phyloP scores from a whole-genome alignment of 1,284 basidiomycete species.

The Thelephora terrestris region DNA sequence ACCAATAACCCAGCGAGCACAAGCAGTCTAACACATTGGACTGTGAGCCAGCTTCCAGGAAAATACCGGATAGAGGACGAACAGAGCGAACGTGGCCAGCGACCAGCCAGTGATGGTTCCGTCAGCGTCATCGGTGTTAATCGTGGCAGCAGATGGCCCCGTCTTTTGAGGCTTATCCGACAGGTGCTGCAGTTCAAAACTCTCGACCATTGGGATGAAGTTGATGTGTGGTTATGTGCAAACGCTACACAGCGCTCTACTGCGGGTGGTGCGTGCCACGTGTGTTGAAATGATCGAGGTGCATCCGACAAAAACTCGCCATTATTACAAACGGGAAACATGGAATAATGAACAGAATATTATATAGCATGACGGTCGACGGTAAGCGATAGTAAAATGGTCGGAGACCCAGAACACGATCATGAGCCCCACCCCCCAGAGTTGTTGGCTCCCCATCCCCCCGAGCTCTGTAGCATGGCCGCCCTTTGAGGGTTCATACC shows the following conservation, averaged over 20 bases:
- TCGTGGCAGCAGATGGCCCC: no score
- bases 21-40: slow-evolving; percentile 25
- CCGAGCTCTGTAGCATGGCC: slow-evolving; percentile 42
- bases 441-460: slow-evolving; percentile 22
- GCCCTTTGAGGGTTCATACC: slow-evolving; percentile 58
- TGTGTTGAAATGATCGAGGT: background rate
- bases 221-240: no score
- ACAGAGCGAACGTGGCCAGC: slow-evolving; percentile 35
- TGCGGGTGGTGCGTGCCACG: no score
- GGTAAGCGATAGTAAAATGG: slow-evolving; percentile 6
- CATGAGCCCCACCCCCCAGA: background rate
- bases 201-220: no score
- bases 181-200: slow-evolving; percentile 18
- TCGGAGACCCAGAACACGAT: slow-evolving; percentile 12
- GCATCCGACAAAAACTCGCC: background rate
- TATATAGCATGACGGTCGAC: slow-evolving; percentile 2
- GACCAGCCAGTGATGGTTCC: slow-evolving; percentile 33
- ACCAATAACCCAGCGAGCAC: slow-evolving; percentile 35
- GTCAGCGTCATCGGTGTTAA: slow-evolving; percentile 9
- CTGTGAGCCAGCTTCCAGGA: background rate
- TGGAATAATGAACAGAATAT: slow-evolving; percentile 3
- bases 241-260: no score
- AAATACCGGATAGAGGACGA: slow-evolving; percentile 10
- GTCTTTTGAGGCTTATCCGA: no score
- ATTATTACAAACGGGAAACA: background rate